Percentiles rank a stretch among this genome's conserved stretches.
phyloP scores from a whole-genome alignment of 1,284 basidiomycete genomes.

The Irpex sp. region DNA sequence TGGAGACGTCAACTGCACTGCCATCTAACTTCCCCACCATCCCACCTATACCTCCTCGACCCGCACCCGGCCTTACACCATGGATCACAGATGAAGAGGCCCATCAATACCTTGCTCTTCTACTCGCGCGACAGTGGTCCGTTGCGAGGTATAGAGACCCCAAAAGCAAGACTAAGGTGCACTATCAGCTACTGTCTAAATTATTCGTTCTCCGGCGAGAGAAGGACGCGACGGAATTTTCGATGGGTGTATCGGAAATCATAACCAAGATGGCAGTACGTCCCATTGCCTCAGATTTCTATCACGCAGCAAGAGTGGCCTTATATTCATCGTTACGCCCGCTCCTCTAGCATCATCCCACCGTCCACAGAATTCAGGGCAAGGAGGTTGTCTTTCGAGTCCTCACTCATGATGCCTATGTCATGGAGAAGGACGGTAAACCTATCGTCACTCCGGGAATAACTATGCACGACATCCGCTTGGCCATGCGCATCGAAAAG shows the following conservation, averaged over 20 bases:
- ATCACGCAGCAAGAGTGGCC: no score
- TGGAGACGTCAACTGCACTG: background rate
- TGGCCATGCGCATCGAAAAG: background rate
- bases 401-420: background rate
- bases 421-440: background rate
- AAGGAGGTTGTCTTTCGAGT: background rate
- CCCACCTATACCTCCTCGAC: background rate
- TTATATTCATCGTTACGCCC: no score
- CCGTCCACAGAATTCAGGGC: background rate
- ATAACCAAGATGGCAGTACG: background rate
- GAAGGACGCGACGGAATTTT: background rate
- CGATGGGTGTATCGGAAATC: background rate
- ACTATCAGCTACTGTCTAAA: background rate
- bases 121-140: background rate
- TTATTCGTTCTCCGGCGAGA: background rate
- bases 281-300: background rate
- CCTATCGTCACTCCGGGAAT: background rate
- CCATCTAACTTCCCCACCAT: background rate
- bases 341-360: background rate
- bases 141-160: background rate
- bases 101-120: background rate
- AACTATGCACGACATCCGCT: background rate
- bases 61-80: background rate
- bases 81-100: background rate
- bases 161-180: background rate